Base-by-base conservation (phyloP, 257 asterid genomes). In the Agastache rugosa region DNA sequence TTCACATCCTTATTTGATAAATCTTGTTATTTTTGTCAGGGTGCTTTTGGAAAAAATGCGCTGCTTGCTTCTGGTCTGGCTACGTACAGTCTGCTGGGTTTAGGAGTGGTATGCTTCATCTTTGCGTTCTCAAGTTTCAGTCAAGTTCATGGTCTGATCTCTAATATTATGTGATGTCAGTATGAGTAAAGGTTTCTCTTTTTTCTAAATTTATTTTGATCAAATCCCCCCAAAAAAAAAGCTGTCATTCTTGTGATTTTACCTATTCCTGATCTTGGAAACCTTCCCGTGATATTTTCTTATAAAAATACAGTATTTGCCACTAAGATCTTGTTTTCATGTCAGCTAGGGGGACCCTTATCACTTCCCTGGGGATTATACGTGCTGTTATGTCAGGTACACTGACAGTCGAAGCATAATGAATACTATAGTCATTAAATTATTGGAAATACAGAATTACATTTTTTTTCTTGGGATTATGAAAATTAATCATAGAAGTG, bases 341-440 rank as follows among this genome's bases (percentile, higher is more conserved):
- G 19, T 71, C 96, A 92, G 97, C 90, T 94, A 4, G 97, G 97
- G 63, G 99, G 99, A 48, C 99, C 99, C 41, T 81, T 94, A 47
- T 90, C 99, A 29, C 97, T 94, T 76, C 99, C 97, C 8, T 94
- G 99, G 99, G 99, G 97, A 77, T 81, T 94, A 55, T 94, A 92
- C n/a, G 96, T 94, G 81, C 91, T 94, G 79, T 75, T 94, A 78
- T 94, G 99, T 79, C 99, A 94, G 96, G 98, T 94, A 86, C 14
- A 67, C 63, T 4, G 41, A 53, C 19, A 35, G 15, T 63, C 35
- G 70, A 47, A 69, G 35, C 58, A 63, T 39, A 15, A 41, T 54
- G 16, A 42, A 44, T 11, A 42, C 58, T 51, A 29, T 20, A 42
- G 16, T 37, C 17, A 53, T 53, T 22, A 72, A 71, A 10, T 7